phyloP scores from a whole-genome alignment of 495 filamentous ascomycete genomes.

The Hypoxylon trugodes region DNA sequence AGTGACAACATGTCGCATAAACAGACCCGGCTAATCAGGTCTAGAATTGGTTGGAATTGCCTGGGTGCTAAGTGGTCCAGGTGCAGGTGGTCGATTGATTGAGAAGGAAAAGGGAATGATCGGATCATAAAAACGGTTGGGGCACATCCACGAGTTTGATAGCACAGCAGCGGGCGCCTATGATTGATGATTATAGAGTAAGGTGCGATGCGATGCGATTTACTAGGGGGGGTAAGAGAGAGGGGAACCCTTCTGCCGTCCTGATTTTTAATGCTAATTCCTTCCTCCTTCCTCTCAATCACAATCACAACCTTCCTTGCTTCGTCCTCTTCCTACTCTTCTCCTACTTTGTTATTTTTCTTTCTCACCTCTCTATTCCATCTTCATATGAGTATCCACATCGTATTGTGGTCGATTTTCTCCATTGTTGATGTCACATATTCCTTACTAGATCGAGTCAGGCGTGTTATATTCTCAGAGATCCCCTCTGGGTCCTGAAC shows the following conservation, averaged over 20 bases:
- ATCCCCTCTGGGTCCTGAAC: conserved; percentile 11
- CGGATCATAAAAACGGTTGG: conserved; percentile 24
- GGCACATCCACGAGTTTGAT: conserved; percentile 37
- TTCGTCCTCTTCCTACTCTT: background rate
- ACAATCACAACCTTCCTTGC: background rate
- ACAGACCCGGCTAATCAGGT: conserved; percentile 39
- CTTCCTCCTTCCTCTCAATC: background rate
- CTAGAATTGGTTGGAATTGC: conserved; percentile 29
- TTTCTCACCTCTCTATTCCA: background rate
- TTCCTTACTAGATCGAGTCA: conserved; percentile 7
- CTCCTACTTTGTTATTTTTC: background rate
- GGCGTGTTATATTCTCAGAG: conserved; percentile 1
- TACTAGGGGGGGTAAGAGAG: no score
- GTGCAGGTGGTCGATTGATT: conserved; percentile 7
- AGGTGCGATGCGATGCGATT: no score
- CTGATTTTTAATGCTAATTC: background rate
- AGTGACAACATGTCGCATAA: conserved; percentile 37
- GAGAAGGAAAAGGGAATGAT: conserved; percentile 1
- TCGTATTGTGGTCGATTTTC: background rate
- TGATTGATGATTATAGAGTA: no score
- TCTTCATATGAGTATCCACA: background rate
- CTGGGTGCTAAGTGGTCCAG: no score
- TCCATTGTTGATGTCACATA: background rate
- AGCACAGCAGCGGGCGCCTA: no score
- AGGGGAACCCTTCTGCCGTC: no score